Base-by-base conservation (phyloP, 2,329 filamentous ascomycete species). In the Verruconis gallopava region DNA sequence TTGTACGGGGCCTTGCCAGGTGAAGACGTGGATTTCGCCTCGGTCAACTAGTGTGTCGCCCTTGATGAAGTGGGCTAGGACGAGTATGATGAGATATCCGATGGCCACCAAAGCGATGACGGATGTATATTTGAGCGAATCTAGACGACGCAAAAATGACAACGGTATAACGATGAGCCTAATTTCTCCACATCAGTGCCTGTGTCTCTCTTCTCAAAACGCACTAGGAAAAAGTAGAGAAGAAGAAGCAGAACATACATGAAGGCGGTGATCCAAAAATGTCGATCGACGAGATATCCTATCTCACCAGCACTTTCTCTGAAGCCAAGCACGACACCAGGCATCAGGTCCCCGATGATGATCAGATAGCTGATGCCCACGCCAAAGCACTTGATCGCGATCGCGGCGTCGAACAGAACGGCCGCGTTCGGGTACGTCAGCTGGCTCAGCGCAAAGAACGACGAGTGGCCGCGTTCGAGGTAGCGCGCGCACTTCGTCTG, bases 341-440 rank as follows among this genome's bases (percentile, higher is more conserved):
- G 91, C 91, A 98, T 98, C 48, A 98, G 67, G 59, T 98, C 91
- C 39, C 91, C 91, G 51, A 98, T 96, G 55, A 98, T 96, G 55
- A 98, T 98, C 53, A 98, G 75, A 64, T 98, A 98, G 53, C 86
- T 95, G 46, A 96, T 85, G 17, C 84, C 91, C 6, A 98, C 91
- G 28, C 91, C 91, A 57, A 98, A 98, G 62, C 91, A 98, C 60
- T 98, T 98, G 56, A 98, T 78, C 11, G 89, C 86, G 57, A 98
- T 98, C 4, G 91, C 91, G 4, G 81, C 79, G 63, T 98, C 91
- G 59, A 98, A 98, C 36, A 96, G 71, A 37, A 98, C 85, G 5
- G 91, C 85, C 2, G 89, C 86, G 58, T 94, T 94, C 1, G 91
- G 91, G 54, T 96, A 98, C 4, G 91, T 96, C 48, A 98, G 76